Evolutionary conservation across 2,329 filamentous ascomycete species (phyloP), one percentile per base, ranked within the genome.

Genomic region (Phaeomoniella chlamydospora): DNA sequence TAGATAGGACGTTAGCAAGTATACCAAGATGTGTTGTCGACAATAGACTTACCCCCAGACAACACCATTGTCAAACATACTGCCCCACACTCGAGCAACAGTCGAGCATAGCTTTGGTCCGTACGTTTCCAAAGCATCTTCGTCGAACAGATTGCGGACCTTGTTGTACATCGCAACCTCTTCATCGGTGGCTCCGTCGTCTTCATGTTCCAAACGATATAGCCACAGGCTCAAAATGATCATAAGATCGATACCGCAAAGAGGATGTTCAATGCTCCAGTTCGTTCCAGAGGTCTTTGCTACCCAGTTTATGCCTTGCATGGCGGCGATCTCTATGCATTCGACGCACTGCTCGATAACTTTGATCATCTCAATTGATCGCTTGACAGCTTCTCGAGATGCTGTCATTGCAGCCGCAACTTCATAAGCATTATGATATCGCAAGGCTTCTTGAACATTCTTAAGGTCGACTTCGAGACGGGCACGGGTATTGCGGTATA

Each of bases 151-250:
- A 52, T 38, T 58, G 55, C 34, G 45, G 6, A 49, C 44, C 42
- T 47, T 49, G 42, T 87, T 82, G 61, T 93, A 92, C 84, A 93
- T 92, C 58, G 67, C 70, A 49, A 81, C 62, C 60, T 94, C 85
- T 52, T 92, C 85, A 46, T 82, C 79, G 18, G 77, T 83, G 19
- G 84, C 81, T 16, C 80, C 78, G 65, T 96, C 88, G 45, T 93
- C 87, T 67, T 98, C 90, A 65, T 96, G 87, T 80, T 98, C 90
- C 68, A 98, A 80, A 64, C 87, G 86, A 68, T 94, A 96, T 50
- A 98, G 79, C 90, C 90, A 98, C 47, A 96, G 70, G 52, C 85
- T 94, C 49, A 98, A 78, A 49, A 94, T 90, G 57, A 96, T 90
- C 76, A 98, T 94, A 47, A 96, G 71, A 58, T 98, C 90, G 65